These are phyloP conservation scores for Trichoderma cornu-damae DNA, from an alignment of 2,329 filamentous ascomycete species.

Conservation along the genomic window DNA sequence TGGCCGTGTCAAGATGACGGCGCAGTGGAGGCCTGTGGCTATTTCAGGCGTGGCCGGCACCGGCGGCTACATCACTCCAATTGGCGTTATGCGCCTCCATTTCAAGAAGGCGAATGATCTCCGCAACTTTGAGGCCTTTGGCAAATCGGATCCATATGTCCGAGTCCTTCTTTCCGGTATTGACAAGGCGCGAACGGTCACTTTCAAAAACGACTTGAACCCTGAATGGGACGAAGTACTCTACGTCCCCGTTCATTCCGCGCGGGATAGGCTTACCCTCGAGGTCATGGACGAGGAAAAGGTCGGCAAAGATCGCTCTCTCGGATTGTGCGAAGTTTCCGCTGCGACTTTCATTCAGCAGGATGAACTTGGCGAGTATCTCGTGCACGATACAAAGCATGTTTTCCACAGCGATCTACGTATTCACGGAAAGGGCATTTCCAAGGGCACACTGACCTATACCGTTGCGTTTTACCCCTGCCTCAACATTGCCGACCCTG, in stretches of 20 bases:
- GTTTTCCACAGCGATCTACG: conserved; percentile 62
- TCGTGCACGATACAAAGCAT: conserved; percentile 71
- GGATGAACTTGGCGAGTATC: conserved; percentile 73
- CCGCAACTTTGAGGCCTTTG: conserved; percentile 88
- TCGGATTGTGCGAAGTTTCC: conserved; percentile 74
- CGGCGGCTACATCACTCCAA: conserved; percentile 85
- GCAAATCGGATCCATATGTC: conserved; percentile 94
- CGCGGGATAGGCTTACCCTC: conserved; percentile 75
- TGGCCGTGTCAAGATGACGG: conserved; percentile 81
- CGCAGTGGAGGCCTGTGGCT: conserved; percentile 93
- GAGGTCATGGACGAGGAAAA: conserved; percentile 98
- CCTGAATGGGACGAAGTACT: conserved; percentile 95
- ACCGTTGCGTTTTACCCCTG: conserved; percentile 87
- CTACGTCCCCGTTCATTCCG: conserved; percentile 83
- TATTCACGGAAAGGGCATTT: conserved; percentile 64
- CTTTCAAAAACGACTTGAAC: conserved; percentile 91
- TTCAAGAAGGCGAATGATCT: conserved; percentile 78
- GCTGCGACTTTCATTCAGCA: conserved; percentile 75
- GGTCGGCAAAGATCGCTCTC: conserved; percentile 80
- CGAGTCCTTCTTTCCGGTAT: conserved; percentile 85
- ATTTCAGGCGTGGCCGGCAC: conserved; percentile 74
- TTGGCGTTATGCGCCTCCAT: conserved; percentile 92
- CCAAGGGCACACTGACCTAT: conserved; percentile 78
- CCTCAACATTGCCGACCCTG: conserved; percentile 80
- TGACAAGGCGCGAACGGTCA: conserved; percentile 87